Evolutionary conservation across 371 early-diverging fungal genomes (phyloP).

Genomic region (Mortierella sp.): DNA sequence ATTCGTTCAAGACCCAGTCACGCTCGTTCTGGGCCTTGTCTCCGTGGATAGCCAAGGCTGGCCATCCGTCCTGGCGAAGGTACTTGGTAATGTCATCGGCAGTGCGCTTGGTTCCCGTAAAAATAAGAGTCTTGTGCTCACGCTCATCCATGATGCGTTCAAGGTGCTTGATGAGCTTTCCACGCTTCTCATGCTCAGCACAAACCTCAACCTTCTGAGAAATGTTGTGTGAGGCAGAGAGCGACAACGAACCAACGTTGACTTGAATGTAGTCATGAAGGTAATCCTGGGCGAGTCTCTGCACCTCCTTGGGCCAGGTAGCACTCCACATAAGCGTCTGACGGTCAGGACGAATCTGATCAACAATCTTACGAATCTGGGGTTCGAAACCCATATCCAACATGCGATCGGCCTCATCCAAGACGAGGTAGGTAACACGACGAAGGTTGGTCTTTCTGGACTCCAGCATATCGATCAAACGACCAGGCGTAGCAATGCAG

Average conservation of each 20-base stretch:
- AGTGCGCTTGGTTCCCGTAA: slow-evolving; percentile 97
- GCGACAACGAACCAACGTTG: slow-evolving; percentile 96
- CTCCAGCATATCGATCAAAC: slow-evolving; percentile 98
- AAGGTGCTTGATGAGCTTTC: slow-evolving; percentile 77
- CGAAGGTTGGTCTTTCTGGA: slow-evolving; percentile 90
- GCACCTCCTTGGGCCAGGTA: slow-evolving; percentile 99
- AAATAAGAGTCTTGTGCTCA: slow-evolving; percentile 94
- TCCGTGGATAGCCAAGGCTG: slow-evolving; percentile 98
- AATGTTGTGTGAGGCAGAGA: slow-evolving; percentile 96
- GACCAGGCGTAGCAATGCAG: slow-evolving; percentile 99
- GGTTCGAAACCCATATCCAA: slow-evolving; percentile 99
- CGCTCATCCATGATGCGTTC: slow-evolving; percentile 82
- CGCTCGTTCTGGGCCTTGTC: slow-evolving; percentile 99
- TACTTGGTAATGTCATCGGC: slow-evolving; percentile 96
- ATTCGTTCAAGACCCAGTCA: slow-evolving; percentile 96
- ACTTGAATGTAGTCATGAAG: slow-evolving; percentile 98
- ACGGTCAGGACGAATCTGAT: slow-evolving; percentile 97
- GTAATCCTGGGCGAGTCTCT: slow-evolving; percentile 93
- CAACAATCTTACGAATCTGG: slow-evolving; percentile 98
- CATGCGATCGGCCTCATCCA: slow-evolving; percentile 99
- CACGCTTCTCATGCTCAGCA: slow-evolving; percentile 89
- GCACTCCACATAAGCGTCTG: slow-evolving; percentile 99
- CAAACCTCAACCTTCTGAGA: slow-evolving; percentile 94
- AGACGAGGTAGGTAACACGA: slow-evolving; percentile 97
- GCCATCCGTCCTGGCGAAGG: slow-evolving; percentile 95